These are phyloP conservation scores for Nigrospora sphaerica DNA, from an alignment of 2,329 filamentous ascomycete genomes.

Conservation along the genomic window DNA sequence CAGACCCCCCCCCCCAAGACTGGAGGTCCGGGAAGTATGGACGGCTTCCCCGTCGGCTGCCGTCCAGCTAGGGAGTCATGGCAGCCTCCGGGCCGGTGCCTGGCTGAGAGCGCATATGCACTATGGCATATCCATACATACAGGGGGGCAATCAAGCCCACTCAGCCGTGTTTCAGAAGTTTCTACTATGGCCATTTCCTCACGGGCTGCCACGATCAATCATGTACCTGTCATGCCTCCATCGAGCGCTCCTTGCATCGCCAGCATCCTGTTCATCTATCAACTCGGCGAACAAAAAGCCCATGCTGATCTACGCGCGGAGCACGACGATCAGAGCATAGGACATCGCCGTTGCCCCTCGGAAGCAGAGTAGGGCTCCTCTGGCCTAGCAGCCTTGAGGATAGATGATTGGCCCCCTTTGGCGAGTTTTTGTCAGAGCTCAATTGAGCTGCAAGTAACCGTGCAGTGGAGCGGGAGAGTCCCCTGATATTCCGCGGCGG, in stretches of 20 bases:
- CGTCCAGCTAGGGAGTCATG: too few species aligned
- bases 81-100: too few species aligned
- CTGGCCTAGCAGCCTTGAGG: too few species aligned
- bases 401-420: conserved; percentile 21
- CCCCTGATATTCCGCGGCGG: conserved; percentile 16
- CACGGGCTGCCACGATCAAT: too few species aligned
- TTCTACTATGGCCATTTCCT: background rate
- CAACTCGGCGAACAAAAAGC: background rate
- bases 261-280: background rate
- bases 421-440: conserved; percentile 18
- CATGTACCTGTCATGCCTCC: background rate
- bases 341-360: too few species aligned
- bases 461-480: conserved; percentile 11
- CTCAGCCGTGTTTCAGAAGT: conserved; percentile 3
- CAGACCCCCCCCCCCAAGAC: too few species aligned
- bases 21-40: too few species aligned
- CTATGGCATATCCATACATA: background rate
- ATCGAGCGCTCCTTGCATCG: background rate
- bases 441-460: conserved; percentile 20
- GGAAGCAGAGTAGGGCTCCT: too few species aligned
- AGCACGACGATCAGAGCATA: too few species aligned
- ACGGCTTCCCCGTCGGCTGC: too few species aligned
- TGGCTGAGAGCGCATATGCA: background rate
- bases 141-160: conserved; percentile 4
- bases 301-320: too few species aligned